phyloP scores from a whole-genome alignment of 75 land plant genomes.

The Pinus tabuliformis region DNA sequence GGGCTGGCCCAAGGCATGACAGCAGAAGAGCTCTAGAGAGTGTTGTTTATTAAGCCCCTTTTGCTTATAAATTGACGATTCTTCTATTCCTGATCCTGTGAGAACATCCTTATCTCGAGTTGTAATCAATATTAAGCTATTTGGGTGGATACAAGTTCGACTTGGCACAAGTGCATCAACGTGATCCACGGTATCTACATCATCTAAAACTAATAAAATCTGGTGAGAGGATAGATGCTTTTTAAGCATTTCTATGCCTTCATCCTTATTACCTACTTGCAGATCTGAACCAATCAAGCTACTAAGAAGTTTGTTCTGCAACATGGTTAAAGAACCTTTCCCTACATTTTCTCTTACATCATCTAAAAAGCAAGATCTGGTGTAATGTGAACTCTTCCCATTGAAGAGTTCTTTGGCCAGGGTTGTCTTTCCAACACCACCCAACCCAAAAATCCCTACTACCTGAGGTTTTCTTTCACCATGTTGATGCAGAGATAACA shows the following conservation, averaged over 20 bases:
- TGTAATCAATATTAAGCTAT: conserved; percentile 4
- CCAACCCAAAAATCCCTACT: neutral
- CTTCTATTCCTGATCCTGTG: neutral
- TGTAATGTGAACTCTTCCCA: no score
- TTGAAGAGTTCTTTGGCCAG: neutral
- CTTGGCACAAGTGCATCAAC: neutral
- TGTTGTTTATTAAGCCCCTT: neutral
- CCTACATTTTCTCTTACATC: no score
- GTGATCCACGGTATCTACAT: neutral
- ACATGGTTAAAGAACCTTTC: neutral
- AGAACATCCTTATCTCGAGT: conserved; percentile 5
- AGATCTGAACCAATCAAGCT: neutral
- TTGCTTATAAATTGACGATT: conserved; percentile 1
- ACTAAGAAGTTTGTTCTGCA: neutral
- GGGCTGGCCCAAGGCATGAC: conserved; percentile 14
- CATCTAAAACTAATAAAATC: neutral
- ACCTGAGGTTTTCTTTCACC: neutral
- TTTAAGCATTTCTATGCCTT: neutral
- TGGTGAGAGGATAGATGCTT: neutral
- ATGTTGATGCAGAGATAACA: neutral
- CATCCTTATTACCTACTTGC: neutral
- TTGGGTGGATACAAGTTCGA: neutral
- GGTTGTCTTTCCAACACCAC: neutral
- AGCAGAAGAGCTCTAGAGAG: conserved; percentile 9
- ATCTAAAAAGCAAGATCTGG: no score